Conservation (phyloP, 805 yeast species). For the Saccharomycopsis malanga region DNA sequence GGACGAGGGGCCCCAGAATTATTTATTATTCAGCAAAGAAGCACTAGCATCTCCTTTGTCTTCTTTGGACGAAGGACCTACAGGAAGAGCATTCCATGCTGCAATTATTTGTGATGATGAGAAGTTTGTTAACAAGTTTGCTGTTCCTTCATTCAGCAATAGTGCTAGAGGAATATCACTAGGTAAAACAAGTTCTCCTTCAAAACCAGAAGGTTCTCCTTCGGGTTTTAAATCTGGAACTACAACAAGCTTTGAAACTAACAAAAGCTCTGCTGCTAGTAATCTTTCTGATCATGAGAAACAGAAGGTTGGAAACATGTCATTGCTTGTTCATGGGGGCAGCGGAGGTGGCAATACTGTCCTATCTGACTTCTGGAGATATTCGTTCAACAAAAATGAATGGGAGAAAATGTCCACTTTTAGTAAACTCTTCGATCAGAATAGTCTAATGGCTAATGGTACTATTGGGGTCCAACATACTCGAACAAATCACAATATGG, state of each 20-base stretch:
- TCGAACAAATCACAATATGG: constrained; percentile 6
- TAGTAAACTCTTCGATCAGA: neutral
- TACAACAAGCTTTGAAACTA: too few relatives aligned
- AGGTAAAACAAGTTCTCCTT: too few relatives aligned
- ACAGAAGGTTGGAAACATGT: too few relatives aligned
- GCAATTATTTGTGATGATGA: constrained; percentile 8
- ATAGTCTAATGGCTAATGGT: neutral
- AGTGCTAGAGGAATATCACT: too few relatives aligned
- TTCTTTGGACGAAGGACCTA: constrained; percentile 1
- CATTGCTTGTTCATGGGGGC: constrained; percentile 19
- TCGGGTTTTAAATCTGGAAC: too few relatives aligned
- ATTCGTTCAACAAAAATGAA: neutral
- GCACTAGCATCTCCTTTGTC: constrained; percentile 9
- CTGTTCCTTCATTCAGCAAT: too few relatives aligned
- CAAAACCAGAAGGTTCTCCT: too few relatives aligned
- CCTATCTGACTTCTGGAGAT: constrained; percentile 14
- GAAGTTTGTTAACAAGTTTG: neutral
- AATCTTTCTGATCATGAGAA: too few relatives aligned
- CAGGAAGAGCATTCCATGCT: constrained; percentile 13
- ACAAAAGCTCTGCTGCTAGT: too few relatives aligned
- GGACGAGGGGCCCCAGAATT: constrained; percentile 2
- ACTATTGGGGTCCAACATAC: constrained; percentile 4
- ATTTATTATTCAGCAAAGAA: constrained; percentile 6
- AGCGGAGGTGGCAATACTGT: neutral
- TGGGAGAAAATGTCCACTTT: constrained; percentile 9